These are phyloP conservation scores for Pleurotus platypus DNA, from an alignment of 768 basidiomycete genomes.

Conservation along the genomic window DNA sequence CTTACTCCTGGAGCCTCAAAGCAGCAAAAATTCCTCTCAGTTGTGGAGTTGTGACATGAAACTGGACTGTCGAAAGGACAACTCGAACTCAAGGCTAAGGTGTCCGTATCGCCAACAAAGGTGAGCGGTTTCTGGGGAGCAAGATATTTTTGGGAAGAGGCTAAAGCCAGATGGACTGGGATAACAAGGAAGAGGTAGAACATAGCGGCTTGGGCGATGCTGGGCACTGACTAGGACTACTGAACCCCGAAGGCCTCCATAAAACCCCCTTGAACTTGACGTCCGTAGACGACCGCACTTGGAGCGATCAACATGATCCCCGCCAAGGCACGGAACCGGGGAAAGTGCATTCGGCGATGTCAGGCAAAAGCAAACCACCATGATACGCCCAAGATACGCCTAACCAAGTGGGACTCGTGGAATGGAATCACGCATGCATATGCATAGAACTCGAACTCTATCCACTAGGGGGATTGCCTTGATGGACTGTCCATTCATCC, in stretches of 20 bases:
- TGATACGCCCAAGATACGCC: background rate
- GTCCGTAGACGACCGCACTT: too few relatives aligned
- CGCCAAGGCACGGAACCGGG: too few relatives aligned
- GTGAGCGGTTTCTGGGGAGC: background rate
- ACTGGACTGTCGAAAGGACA: background rate
- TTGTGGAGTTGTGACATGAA: slow-evolving; percentile 15
- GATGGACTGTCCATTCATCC: slow-evolving; percentile 36
- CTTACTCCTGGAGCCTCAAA: slow-evolving; percentile 19
- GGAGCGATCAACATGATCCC: too few relatives aligned
- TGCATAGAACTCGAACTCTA: slow-evolving; percentile 8
- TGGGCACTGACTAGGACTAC: too few relatives aligned
- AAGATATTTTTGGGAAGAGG: background rate
- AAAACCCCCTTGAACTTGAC: too few relatives aligned
- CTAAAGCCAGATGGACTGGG: background rate
- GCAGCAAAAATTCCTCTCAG: slow-evolving; percentile 13
- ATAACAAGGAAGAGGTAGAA: background rate
- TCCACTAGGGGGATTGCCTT: slow-evolving; percentile 17
- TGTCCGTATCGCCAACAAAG: background rate
- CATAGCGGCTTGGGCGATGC: background rate
- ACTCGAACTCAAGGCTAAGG: background rate
- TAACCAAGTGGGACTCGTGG: too few relatives aligned
- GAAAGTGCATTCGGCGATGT: too few relatives aligned
- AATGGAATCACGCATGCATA: too few relatives aligned
- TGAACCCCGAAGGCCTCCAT: too few relatives aligned
- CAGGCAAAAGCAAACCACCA: background rate